Base-by-base conservation (phyloP, 257 asterid species). In the Penstemon davidsonii region DNA sequence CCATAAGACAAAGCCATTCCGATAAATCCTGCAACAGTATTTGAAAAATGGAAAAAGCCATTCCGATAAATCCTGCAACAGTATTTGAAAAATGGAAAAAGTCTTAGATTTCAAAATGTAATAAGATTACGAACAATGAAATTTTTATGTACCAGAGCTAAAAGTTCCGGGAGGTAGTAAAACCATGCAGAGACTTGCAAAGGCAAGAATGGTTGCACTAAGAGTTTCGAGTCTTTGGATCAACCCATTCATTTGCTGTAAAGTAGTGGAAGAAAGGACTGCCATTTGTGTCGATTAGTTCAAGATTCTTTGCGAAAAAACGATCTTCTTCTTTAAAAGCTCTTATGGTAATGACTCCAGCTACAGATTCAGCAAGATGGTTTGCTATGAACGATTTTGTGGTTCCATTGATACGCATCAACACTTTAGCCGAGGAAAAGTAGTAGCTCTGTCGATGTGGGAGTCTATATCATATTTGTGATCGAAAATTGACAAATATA, bases 141-240 rank as follows among this genome's bases (percentile, higher is more conserved):
- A 57, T 8, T 13, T 6, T 12, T 45, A 56, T 85, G 2, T 13
- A 88, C 98, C 98, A 0, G 98, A 79, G 82, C 81, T 84, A 74
- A 93, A 93, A 69, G 96, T 90, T 71, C 96, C 97, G 0, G 85
- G 54, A 46, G 98, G 98, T 47, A 93, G 98, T 66, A 90, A 82
- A 80, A 93, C 96, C 95, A 93, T 90, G 83, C 96, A 90, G 56
- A 93, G 94, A n/a, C 97, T 92, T 12, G 98, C 95, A 68, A 95
- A 86, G 69, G 95, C 64, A 56, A 93, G 95, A 75, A 90, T 87
- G 11, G 69, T 76, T 46, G 98, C 98, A 62, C 96, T 84, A 47
- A 93, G 70, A 61, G 82, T 75, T 80, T 88, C 97, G 38, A 93
- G 80, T 67, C 98, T 72, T 67, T 84, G 97, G 74, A 93, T 93